phyloP scores from a whole-genome alignment of 805 yeast genomes.

The Nakazawaea anatomiae region DNA sequence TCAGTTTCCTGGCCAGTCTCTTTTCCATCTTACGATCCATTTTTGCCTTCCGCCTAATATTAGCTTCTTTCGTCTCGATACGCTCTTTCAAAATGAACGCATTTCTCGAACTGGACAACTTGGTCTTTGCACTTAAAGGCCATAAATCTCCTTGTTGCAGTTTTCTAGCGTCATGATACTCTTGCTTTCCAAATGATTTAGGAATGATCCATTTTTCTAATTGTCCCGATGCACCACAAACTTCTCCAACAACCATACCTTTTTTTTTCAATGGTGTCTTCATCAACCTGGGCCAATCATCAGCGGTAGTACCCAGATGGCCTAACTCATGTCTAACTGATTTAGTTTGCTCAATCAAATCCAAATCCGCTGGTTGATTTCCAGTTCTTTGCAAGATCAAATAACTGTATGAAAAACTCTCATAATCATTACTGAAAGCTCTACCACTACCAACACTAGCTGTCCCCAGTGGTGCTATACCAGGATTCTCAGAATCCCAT shows the following conservation, averaged over 20 bases:
- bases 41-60: background rate
- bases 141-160: slow-evolving; percentile 81
- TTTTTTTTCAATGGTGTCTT: slow-evolving; percentile 69
- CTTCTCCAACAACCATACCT: slow-evolving; percentile 73
- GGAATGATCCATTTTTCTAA: slow-evolving; percentile 87
- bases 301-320: slow-evolving; percentile 18
- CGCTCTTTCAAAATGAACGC: slow-evolving; percentile 4
- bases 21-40: slow-evolving; percentile 2
- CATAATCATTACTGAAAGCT: slow-evolving; percentile 63
- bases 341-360: slow-evolving; percentile 35
- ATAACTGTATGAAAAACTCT: slow-evolving; percentile 68
- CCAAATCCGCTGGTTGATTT: slow-evolving; percentile 35
- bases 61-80: slow-evolving; percentile 5
- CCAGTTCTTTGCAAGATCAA: slow-evolving; percentile 59
- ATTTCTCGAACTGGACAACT: slow-evolving; percentile 15
- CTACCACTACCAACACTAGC: slow-evolving; percentile 71
- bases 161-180: slow-evolving; percentile 88
- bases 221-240: slow-evolving; percentile 75
- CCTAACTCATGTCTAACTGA: slow-evolving; percentile 20
- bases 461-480: slow-evolving; percentile 43
- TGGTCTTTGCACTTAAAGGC: slow-evolving; percentile 65
- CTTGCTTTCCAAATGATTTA: slow-evolving; percentile 64
- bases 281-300: slow-evolving; percentile 69
- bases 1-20: background rate
- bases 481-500: slow-evolving; percentile 61